Evolutionary conservation across 495 filamentous ascomycete genomes (phyloP).

Genomic region (Penicillium paradoxum): DNA sequence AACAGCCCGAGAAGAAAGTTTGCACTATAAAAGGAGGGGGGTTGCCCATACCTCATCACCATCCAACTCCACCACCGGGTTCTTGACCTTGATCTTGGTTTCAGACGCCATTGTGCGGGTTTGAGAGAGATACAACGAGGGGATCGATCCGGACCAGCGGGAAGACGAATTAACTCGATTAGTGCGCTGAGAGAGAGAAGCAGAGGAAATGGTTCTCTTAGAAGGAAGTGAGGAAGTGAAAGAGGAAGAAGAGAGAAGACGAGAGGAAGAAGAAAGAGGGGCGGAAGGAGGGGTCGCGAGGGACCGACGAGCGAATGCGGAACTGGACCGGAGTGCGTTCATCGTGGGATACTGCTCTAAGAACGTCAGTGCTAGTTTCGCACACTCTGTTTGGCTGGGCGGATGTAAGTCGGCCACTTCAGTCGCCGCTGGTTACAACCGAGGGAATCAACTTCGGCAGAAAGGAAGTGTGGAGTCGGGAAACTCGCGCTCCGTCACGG

Average conservation of each 20-base stretch:
- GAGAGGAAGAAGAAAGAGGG: constrained; percentile 34
- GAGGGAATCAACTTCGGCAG: constrained; percentile 31
- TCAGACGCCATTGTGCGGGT: constrained; percentile 45
- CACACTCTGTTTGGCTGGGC: constrained; percentile 21
- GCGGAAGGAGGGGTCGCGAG: constrained; percentile 30
- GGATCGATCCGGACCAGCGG: constrained; percentile 34
- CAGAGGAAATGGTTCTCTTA: constrained; percentile 26
- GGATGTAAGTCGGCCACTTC: background rate
- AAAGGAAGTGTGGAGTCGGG: constrained; percentile 25
- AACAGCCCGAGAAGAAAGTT: constrained; percentile 12
- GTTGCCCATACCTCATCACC: constrained; percentile 69
- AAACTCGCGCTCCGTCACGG: background rate
- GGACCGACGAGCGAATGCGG: constrained; percentile 40
- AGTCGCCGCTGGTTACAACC: constrained; percentile 19
- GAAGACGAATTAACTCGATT: constrained; percentile 25
- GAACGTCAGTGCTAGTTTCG: constrained; percentile 20
- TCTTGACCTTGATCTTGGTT: constrained; percentile 92
- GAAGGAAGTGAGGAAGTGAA: constrained; percentile 21
- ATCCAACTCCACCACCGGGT: constrained; percentile 94
- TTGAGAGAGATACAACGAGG: constrained; percentile 30
- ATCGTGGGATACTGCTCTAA: constrained; percentile 19
- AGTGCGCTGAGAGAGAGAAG: constrained; percentile 26
- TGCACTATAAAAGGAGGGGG: constrained; percentile 24
- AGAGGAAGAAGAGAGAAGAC: constrained; percentile 23
- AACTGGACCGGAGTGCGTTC: constrained; percentile 40